Base-by-base conservation (phyloP, 352 stramenopile genomes). In the Globisporangium acanthophoron region DNA sequence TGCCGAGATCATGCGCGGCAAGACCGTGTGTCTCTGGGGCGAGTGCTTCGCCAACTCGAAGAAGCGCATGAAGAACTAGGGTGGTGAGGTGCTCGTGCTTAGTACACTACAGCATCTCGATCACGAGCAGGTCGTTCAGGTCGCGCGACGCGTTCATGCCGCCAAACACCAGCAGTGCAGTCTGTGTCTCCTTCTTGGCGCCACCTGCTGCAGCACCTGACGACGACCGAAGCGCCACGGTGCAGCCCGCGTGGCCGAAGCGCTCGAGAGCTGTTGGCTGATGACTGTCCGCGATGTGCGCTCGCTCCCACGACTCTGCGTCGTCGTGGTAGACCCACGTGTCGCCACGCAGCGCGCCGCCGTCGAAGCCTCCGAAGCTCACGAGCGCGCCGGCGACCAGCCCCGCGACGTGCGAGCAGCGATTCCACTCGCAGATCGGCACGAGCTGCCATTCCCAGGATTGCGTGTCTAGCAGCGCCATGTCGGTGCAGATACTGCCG, bases 1-100 rank as follows among this genome's bases (percentile, higher is more conserved):
- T 54, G 74, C 67, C 20, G 67, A 87, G 61, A 76, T 94, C 58
- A 88, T 94, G 78, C 78, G 77, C 33, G 76, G 81, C 69, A 90
- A 90, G 66, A 78, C 65, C 21, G 71, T 94, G 62, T 94, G 85
- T 70, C 59, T 94, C 24, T 94, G 85, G 85, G 85, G 85, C 60
- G 85, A 94, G 59, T 94, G 85, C 64, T 94, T 92, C 58, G 71
- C 77, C 52, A 91, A 85, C 63, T 76, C 65, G 40, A 92, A 87
- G 70, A 94, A 92, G 70, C 76, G 77, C 52, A 90, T 90, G 80
- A 90, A 88, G 65, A 90, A 85, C 59, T 90, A 85, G 56, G 11
- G 9, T 41, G 21, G 55, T 49, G 46, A 50, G 57, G 45, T 43
- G 6, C 27, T 41, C n/a, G 21, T 48, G 39, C 15, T 37, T 27